Percentiles rank a stretch among this genome's conserved stretches.
These are phyloP conservation scores for Flaveria ramosissima DNA, from an alignment of 129 eudicot genomes.

Conservation along the genomic window DNA sequence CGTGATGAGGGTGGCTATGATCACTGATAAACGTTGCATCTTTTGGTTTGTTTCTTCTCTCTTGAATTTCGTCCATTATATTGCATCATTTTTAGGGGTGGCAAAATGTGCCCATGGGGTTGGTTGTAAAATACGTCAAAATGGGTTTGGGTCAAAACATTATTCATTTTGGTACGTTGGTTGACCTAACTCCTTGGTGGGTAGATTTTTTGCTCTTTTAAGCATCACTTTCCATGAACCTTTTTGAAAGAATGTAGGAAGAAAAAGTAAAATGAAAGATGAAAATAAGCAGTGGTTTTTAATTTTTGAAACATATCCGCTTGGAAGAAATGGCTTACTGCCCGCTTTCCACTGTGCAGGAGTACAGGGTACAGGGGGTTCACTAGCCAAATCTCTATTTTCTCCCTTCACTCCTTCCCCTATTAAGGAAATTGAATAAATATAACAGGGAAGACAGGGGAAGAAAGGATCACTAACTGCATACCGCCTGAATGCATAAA, in stretches of 20 bases:
- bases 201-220: neutral
- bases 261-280: conserved; percentile 4
- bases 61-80: neutral
- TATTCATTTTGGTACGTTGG: neutral
- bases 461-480: conserved; percentile 42
- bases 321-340: conserved; percentile 67
- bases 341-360: conserved; percentile 91
- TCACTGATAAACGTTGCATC: conserved; percentile 37
- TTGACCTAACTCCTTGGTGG: too few species aligned
- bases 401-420: conserved; percentile 33
- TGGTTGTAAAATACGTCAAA: neutral
- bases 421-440: conserved; percentile 25
- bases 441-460: conserved; percentile 36
- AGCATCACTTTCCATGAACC: neutral
- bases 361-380: conserved; percentile 65
- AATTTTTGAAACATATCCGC: conserved; percentile 16
- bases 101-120: neutral
- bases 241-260: conserved; percentile 10
- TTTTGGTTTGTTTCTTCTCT: conserved; percentile 46
- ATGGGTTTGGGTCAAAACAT: conserved; percentile 7
- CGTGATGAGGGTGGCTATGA: conserved; percentile 46
- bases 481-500: conserved; percentile 23
- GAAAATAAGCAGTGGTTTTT: neutral
- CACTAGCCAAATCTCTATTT: conserved; percentile 41
- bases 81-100: conserved; percentile 6